These are phyloP conservation scores for Blastobotrys raffinosifermentans DNA, from an alignment of 1,139 yeast genomes.

Conservation along the genomic window DNA sequence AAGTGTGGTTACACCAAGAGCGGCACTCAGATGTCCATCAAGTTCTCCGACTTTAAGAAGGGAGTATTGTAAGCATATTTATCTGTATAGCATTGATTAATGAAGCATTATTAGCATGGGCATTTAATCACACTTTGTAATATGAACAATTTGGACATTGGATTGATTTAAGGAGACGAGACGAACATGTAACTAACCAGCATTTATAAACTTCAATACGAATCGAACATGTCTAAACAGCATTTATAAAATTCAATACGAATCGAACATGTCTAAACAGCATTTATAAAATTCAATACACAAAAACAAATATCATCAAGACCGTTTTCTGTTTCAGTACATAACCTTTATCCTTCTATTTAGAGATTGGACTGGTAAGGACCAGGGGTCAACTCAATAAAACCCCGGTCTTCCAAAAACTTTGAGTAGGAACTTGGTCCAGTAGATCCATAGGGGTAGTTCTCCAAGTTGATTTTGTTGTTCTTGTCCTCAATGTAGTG, in stretches of 20 bases:
- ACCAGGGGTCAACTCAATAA: conserved; percentile 36
- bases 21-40: conserved; percentile 65
- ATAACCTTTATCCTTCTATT: conserved; percentile 1
- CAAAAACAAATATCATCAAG: too few relatives aligned
- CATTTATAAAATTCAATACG: too few relatives aligned
- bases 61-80: conserved; percentile 16
- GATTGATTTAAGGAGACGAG: too few relatives aligned
- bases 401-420: conserved; percentile 66
- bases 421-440: conserved; percentile 68
- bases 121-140: too few relatives aligned
- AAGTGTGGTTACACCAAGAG: conserved; percentile 59
- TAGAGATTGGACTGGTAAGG: conserved; percentile 28
- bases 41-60: conserved; percentile 23
- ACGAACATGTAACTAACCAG: too few relatives aligned
- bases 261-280: too few relatives aligned
- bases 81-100: neutral
- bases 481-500: conserved; percentile 60
- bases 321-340: too few relatives aligned
- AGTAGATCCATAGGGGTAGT: conserved; percentile 88
- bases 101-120: conserved; percentile 1
- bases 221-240: too few relatives aligned
- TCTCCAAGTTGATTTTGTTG: conserved; percentile 41
- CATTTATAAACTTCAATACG: too few relatives aligned
- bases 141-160: too few relatives aligned
- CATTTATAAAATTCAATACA: too few relatives aligned